Percentiles rank a stretch among this genome's conserved stretches.
phyloP scores from a whole-genome alignment of 441 rosid genomes.

The Arabidopsis hybrid region DNA sequence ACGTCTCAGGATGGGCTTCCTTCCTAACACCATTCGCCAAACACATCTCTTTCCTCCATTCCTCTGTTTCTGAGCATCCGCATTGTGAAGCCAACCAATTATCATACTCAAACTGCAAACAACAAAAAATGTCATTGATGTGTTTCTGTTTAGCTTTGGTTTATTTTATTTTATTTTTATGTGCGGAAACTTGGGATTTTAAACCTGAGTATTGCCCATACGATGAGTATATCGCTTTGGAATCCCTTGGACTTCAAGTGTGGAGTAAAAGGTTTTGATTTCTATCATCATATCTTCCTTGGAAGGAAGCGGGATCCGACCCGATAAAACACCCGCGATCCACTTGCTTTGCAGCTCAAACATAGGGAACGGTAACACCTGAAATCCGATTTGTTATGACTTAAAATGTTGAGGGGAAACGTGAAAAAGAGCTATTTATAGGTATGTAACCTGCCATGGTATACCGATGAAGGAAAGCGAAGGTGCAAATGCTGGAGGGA shows the following conservation, averaged over 20 bases:
- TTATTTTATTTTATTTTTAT: background rate
- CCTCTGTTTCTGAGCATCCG: constrained; percentile 53
- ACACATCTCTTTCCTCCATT: constrained; percentile 70
- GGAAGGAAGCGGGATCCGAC: constrained; percentile 63
- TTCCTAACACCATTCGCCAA: constrained; percentile 18
- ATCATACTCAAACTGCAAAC: constrained; percentile 58
- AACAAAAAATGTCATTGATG: background rate
- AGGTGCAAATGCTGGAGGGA: constrained; percentile 76
- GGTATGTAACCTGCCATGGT: constrained; percentile 64
- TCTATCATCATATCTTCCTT: constrained; percentile 70
- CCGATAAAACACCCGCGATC: constrained; percentile 79
- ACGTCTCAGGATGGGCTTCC: constrained; percentile 47
- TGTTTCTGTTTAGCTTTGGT: constrained; percentile 10
- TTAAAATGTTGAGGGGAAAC: background rate
- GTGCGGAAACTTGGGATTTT: background rate
- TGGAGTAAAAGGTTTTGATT: constrained; percentile 51
- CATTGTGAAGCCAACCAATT: constrained; percentile 69
- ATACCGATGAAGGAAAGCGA: constrained; percentile 83
- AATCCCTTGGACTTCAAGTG: constrained; percentile 57
- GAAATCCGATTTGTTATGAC: background rate
- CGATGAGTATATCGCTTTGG: constrained; percentile 70
- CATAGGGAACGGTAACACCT: constrained; percentile 67
- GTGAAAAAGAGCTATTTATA: background rate
- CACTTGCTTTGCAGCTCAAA: constrained; percentile 85
- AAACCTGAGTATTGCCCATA: constrained; percentile 49